These are phyloP conservation scores for Aspergillus egyptiacus DNA, from an alignment of 495 filamentous ascomycete species.

Conservation along the genomic window DNA sequence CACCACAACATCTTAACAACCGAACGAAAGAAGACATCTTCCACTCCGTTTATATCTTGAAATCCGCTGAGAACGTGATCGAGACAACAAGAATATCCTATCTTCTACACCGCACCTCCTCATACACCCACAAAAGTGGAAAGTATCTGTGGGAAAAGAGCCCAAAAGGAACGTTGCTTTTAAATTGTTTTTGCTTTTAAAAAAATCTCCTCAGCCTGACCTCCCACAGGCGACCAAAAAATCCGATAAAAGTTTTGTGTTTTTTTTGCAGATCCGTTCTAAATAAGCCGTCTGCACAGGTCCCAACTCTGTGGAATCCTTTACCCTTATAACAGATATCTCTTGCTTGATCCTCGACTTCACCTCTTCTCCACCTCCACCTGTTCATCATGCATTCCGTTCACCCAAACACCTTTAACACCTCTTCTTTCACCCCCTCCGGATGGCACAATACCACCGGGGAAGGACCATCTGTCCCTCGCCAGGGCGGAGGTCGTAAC, in stretches of 20 bases:
- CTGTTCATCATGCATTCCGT: background rate
- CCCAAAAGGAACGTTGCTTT: constrained; percentile 6
- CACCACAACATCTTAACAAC: background rate
- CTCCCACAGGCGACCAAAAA: background rate
- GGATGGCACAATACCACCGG: background rate
- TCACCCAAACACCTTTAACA: background rate
- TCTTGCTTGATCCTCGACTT: background rate
- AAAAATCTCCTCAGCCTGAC: background rate
- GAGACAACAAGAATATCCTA: background rate
- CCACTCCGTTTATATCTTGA: background rate
- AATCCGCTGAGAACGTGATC: background rate
- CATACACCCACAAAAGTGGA: background rate
- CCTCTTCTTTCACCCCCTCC: background rate
- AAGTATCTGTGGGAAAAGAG: background rate
- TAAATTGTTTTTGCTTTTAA: constrained; percentile 1
- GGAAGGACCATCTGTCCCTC: background rate
- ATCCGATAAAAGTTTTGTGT: background rate
- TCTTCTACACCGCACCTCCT: background rate
- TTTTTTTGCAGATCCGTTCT: background rate
- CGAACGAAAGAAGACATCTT: background rate
- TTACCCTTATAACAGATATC: background rate
- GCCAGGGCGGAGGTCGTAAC: background rate
- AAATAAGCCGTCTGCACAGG: background rate
- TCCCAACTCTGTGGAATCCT: background rate
- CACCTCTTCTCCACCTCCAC: background rate